Percentiles rank a stretch among this genome's conserved stretches.
Conservation (phyloP, 371 early-diverging fungal genomes). For the Saksenaea oblongispora region DNA sequence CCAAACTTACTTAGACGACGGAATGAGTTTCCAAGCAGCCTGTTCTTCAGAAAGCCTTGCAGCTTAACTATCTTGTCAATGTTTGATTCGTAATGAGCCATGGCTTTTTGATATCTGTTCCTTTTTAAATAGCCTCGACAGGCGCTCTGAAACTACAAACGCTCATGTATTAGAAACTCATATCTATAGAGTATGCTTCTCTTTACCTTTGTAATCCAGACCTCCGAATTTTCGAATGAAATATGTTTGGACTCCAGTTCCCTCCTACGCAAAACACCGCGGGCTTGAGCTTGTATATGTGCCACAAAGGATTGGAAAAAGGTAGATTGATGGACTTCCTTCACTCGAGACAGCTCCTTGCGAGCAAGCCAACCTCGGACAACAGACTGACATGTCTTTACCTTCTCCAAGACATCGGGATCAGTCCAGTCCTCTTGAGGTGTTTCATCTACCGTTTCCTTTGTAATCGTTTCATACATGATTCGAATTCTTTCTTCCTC, state of each 20-base stretch:
- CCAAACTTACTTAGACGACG: conserved; percentile 68
- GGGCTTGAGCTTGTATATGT: conserved; percentile 64
- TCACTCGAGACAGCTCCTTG: conserved; percentile 34
- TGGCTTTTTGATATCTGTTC: conserved; percentile 52
- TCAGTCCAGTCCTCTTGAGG: conserved; percentile 23
- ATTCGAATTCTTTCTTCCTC: conserved; percentile 15
- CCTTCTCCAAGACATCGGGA: conserved; percentile 27
- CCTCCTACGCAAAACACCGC: conserved; percentile 56
- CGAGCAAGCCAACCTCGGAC: conserved; percentile 63
- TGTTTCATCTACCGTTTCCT: neutral
- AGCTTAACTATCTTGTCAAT: conserved; percentile 79
- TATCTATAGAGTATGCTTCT: neutral
- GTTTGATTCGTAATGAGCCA: conserved; percentile 67
- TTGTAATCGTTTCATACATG: neutral
- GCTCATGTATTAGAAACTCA: conserved; percentile 13
- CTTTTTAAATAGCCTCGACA: conserved; percentile 68
- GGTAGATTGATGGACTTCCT: conserved; percentile 31
- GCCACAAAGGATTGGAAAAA: conserved; percentile 33
- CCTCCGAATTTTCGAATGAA: conserved; percentile 18
- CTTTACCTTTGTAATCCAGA: conserved; percentile 25
- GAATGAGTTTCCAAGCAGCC: conserved; percentile 80
- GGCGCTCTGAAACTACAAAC: conserved; percentile 71
- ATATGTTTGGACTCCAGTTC: conserved; percentile 30
- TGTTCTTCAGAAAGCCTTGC: conserved; percentile 84
- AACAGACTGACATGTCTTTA: conserved; percentile 57